phyloP scores from a whole-genome alignment of 495 filamentous ascomycete species.

The Penicillium waksmanii region DNA sequence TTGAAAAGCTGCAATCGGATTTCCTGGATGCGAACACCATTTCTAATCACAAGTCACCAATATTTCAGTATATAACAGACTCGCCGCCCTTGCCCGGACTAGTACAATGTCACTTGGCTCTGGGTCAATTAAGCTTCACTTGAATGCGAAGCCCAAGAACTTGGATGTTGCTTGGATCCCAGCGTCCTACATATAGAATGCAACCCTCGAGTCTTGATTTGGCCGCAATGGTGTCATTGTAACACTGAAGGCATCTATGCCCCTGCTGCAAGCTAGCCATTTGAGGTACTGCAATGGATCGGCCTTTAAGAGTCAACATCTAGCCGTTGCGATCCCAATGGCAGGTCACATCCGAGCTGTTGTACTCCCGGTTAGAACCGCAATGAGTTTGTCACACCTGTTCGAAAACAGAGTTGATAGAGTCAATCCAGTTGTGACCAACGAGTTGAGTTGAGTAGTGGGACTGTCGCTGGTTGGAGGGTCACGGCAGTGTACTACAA shows the following conservation, averaged over 20 bases:
- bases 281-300: conserved; percentile 3
- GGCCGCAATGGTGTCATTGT: conserved; percentile 19
- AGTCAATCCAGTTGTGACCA: background rate
- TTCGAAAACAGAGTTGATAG: background rate
- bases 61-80: conserved; percentile 1
- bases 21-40: background rate
- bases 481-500: no score
- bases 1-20: background rate
- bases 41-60: background rate
- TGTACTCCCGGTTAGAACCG: background rate
- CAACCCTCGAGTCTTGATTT: conserved; percentile 22
- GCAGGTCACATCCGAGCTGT: conserved; percentile 3
- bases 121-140: background rate
- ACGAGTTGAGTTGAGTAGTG: background rate
- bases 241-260: conserved; percentile 8
- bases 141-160: background rate
- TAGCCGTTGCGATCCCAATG: background rate
- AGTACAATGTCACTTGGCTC: background rate
- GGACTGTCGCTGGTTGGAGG: background rate
- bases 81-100: background rate
- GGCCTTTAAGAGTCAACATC: background rate
- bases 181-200: conserved; percentile 16
- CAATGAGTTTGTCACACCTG: background rate
- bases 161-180: background rate
- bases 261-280: background rate